Conservation (phyloP, 768 basidiomycete genomes). For the Amanita exitialis region DNA sequence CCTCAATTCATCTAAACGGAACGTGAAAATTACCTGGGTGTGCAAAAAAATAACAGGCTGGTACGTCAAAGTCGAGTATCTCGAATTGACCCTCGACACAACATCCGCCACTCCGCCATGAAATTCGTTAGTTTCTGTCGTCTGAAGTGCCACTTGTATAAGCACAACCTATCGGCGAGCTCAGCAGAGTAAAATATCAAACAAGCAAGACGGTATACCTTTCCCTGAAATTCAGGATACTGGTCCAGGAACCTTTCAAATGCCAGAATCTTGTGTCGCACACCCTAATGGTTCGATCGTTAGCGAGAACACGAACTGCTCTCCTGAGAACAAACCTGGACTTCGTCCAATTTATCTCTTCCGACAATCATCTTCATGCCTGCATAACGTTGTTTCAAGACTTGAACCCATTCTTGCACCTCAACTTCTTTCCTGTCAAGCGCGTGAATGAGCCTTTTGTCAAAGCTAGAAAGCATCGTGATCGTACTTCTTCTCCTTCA, state of each 20-base stretch:
- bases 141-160: slow-evolving; percentile 82
- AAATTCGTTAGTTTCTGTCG: slow-evolving; percentile 65
- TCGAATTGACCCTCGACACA: slow-evolving; percentile 73
- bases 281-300: slow-evolving; percentile 32
- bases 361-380: slow-evolving; percentile 87
- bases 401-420: slow-evolving; percentile 73
- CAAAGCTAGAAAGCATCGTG: background rate
- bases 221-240: slow-evolving; percentile 71
- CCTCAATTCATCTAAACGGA: background rate
- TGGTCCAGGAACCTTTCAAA: slow-evolving; percentile 77
- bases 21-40: slow-evolving; percentile 32
- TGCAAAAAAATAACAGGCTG: slow-evolving; percentile 84
- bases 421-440: slow-evolving; percentile 54
- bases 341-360: slow-evolving; percentile 80
- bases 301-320: background rate
- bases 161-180: slow-evolving; percentile 46
- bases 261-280: slow-evolving; percentile 73
- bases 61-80: slow-evolving; percentile 78
- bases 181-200: background rate
- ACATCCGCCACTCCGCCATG: slow-evolving; percentile 67
- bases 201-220: slow-evolving; percentile 25
- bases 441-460: background rate
- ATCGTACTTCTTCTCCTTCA: slow-evolving; percentile 54
- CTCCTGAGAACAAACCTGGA: slow-evolving; percentile 35
- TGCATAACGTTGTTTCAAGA: slow-evolving; percentile 70